Evolutionary conservation across 2,329 filamentous ascomycete species (phyloP).

Genomic region (Xylariaceae sp.): DNA sequence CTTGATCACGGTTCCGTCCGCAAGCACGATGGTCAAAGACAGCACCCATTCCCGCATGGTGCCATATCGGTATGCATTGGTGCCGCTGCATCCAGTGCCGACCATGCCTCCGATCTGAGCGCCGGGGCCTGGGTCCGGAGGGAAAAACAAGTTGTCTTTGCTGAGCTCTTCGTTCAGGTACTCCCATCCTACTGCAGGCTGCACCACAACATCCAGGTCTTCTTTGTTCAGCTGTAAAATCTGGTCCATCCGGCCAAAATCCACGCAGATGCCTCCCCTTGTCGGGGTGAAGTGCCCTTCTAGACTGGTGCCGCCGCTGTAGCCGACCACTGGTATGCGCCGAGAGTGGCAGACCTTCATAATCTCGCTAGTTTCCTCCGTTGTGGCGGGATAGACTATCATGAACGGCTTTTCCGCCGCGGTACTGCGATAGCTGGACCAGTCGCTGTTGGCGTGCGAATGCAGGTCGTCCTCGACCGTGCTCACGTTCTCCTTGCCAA

Average conservation of each 20-base stretch:
- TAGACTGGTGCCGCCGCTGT: slow-evolving; percentile 68
- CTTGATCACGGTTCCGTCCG: slow-evolving; percentile 74
- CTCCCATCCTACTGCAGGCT: slow-evolving; percentile 74
- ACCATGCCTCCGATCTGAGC: slow-evolving; percentile 82
- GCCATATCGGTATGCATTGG: slow-evolving; percentile 76
- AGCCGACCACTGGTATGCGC: slow-evolving; percentile 65
- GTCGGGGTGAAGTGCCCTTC: slow-evolving; percentile 74
- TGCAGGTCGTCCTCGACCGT: slow-evolving; percentile 48
- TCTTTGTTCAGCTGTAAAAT: slow-evolving; percentile 62
- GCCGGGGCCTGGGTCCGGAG: slow-evolving; percentile 75
- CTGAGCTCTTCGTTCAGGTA: slow-evolving; percentile 63
- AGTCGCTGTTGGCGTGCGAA: slow-evolving; percentile 52
- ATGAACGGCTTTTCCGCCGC: slow-evolving; percentile 52
- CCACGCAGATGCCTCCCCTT: slow-evolving; percentile 65
- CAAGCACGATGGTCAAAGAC: slow-evolving; percentile 71
- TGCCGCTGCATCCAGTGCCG: slow-evolving; percentile 59
- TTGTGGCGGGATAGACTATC: slow-evolving; percentile 64
- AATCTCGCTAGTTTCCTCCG: slow-evolving; percentile 64
- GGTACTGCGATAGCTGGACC: slow-evolving; percentile 51
- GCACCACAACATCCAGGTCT: slow-evolving; percentile 60
- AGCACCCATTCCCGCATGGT: slow-evolving; percentile 88
- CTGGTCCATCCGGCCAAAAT: slow-evolving; percentile 68
- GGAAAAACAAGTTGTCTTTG: slow-evolving; percentile 69
- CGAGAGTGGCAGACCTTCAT: slow-evolving; percentile 69
- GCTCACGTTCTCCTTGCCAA: slow-evolving; percentile 58